These are phyloP conservation scores for Brasilioporus rufonigricans DNA, from an alignment of 768 basidiomycete genomes.

Conservation along the genomic window DNA sequence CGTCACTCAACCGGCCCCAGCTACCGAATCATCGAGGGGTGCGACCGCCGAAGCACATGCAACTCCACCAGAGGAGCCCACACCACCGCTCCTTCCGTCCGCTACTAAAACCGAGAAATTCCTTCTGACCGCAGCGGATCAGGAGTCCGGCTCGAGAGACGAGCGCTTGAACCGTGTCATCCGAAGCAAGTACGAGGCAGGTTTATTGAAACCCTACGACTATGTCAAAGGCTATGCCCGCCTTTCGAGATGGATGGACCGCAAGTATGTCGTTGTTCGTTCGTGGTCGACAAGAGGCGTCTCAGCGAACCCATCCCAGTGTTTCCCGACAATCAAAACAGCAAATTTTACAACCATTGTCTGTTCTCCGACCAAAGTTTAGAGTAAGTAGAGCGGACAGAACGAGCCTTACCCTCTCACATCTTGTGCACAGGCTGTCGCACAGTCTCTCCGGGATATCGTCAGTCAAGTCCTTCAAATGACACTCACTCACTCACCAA, in stretches of 20 bases:
- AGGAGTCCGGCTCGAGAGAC: slow-evolving; percentile 85
- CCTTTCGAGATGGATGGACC: slow-evolving; percentile 91
- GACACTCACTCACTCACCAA: neutral
- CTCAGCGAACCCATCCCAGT: slow-evolving; percentile 35
- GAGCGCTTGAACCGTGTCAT: slow-evolving; percentile 91
- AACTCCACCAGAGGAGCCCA: slow-evolving; percentile 37
- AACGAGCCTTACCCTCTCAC: neutral
- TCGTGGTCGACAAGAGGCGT: neutral
- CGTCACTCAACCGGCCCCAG: slow-evolving; percentile 10
- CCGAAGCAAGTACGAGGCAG: slow-evolving; percentile 95
- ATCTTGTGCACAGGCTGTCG: slow-evolving; percentile 53
- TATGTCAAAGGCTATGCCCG: slow-evolving; percentile 95
- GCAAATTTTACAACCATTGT: slow-evolving; percentile 86
- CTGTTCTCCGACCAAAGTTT: slow-evolving; percentile 82
- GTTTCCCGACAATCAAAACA: slow-evolving; percentile 90
- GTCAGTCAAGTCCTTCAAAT: slow-evolving; percentile 35
- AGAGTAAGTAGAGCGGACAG: slow-evolving; percentile 45
- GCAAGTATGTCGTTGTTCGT: slow-evolving; percentile 54
- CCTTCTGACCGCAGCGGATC: slow-evolving; percentile 91
- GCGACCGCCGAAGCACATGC: slow-evolving; percentile 22
- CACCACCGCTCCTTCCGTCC: slow-evolving; percentile 59
- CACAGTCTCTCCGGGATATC: slow-evolving; percentile 81
- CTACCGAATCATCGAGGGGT: slow-evolving; percentile 22
- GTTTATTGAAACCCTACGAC: slow-evolving; percentile 91
- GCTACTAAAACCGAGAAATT: slow-evolving; percentile 85